Conservation (phyloP, 768 basidiomycete genomes). For the Phaffia tasmanica region DNA sequence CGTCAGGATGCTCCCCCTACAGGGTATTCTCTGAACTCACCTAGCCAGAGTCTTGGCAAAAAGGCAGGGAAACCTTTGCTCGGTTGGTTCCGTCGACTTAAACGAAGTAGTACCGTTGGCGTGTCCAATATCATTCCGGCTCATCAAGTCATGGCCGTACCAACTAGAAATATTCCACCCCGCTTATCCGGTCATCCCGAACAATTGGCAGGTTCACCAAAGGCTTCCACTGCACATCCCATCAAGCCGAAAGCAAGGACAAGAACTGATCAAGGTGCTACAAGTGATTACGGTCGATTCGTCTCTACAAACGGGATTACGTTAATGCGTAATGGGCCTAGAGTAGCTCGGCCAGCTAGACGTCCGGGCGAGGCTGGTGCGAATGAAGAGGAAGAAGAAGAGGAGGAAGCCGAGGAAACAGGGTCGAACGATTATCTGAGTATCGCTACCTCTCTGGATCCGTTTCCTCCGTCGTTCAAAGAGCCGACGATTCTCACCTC, state of each 20-base stretch:
- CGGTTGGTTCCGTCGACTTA: slow-evolving; percentile 19
- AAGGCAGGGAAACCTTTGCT: slow-evolving; percentile 16
- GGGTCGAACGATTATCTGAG: slow-evolving; percentile 1
- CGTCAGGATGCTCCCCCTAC: too few species aligned
- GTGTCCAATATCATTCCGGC: slow-evolving; percentile 9
- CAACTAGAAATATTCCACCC: too few species aligned
- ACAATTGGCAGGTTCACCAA: too few species aligned
- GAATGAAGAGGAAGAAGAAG: slow-evolving; percentile 16
- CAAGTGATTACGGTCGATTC: slow-evolving; percentile 20
- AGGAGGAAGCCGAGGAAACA: background rate
- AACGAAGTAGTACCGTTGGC: too few species aligned
- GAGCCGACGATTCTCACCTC: slow-evolving; percentile 7
- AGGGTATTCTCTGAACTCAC: too few species aligned
- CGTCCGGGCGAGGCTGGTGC: background rate
- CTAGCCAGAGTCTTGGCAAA: slow-evolving; percentile 11
- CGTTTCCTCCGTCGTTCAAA: slow-evolving; percentile 21
- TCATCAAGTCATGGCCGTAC: too few species aligned
- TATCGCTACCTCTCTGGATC: slow-evolving; percentile 24
- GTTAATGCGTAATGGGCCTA: slow-evolving; percentile 5
- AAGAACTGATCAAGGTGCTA: background rate
- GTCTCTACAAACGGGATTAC: slow-evolving; percentile 21
- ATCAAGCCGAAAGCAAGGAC: too few species aligned
- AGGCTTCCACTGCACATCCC: too few species aligned
- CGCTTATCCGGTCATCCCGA: too few species aligned
- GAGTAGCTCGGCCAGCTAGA: background rate